A percentile compares a stretch with the other conserved stretches of the same genome.
These are phyloP conservation scores for Agrocybe chaxingu DNA, from an alignment of 768 basidiomycete genomes.

Conservation along the genomic window DNA sequence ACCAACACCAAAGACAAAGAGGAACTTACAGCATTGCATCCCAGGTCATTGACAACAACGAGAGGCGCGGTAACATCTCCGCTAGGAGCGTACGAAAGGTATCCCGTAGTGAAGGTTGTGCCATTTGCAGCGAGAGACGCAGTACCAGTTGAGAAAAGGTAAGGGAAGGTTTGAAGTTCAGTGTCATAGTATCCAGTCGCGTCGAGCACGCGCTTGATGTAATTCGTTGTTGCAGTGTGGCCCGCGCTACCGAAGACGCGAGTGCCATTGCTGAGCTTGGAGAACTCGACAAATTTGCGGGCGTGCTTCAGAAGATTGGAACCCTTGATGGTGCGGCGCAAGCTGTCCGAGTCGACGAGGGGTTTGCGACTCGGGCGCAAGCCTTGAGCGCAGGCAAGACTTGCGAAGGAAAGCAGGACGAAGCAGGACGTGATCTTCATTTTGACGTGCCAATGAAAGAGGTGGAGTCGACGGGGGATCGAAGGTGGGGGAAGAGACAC, in stretches of 20 bases:
- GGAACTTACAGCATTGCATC: slow-evolving; percentile 20
- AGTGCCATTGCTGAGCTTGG: slow-evolving; percentile 21
- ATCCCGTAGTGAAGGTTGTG: slow-evolving; percentile 10
- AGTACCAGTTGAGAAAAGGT: slow-evolving; percentile 23
- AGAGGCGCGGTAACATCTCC: slow-evolving; percentile 23
- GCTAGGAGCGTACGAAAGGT: slow-evolving; percentile 22
- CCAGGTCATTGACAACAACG: slow-evolving; percentile 20
- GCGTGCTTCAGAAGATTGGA: slow-evolving; percentile 24
- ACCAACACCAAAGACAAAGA: background rate
- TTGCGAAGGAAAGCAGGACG: slow-evolving; percentile 5
- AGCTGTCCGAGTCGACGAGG: slow-evolving; percentile 7
- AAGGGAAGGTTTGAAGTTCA: slow-evolving; percentile 24
- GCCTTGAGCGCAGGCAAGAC: slow-evolving; percentile 3
- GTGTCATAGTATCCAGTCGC: slow-evolving; percentile 25
- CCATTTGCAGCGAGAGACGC: slow-evolving; percentile 16
- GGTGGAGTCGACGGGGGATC: no score
- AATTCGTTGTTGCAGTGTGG: slow-evolving; percentile 26
- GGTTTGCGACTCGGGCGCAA: slow-evolving; percentile 4
- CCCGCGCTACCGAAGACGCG: slow-evolving; percentile 27
- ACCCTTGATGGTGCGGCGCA: slow-evolving; percentile 8
- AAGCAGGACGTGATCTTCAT: slow-evolving; percentile 9
- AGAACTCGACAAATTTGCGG: slow-evolving; percentile 24
- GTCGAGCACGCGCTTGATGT: slow-evolving; percentile 25
- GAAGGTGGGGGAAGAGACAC: no score
- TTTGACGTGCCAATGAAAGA: background rate